Evolutionary conservation across 257 asterid genomes (phyloP).

Genomic region (Vinca minor): DNA sequence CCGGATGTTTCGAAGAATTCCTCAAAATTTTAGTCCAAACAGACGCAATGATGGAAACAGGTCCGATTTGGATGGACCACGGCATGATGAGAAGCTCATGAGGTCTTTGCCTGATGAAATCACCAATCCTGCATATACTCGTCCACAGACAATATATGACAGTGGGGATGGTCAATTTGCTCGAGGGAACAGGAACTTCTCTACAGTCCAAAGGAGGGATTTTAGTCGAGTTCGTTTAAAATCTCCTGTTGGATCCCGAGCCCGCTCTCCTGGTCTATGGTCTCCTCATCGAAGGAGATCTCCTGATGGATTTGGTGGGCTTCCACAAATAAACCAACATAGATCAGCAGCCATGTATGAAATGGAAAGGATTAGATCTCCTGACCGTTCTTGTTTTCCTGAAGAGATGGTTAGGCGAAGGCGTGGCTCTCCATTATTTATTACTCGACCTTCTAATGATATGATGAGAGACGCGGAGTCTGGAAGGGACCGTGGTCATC

Average conservation of each 20-base stretch:
- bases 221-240: constrained; percentile 50
- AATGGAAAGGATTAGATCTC: constrained; percentile 67
- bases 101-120: constrained; percentile 43
- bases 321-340: constrained; percentile 38
- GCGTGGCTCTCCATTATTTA: constrained; percentile 58
- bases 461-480: constrained; percentile 48
- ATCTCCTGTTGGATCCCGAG: constrained; percentile 57
- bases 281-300: constrained; percentile 67
- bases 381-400: constrained; percentile 54
- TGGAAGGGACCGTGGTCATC: constrained; percentile 47
- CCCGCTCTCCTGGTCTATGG: constrained; percentile 73
- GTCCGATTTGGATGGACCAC: constrained; percentile 27
- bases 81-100: constrained; percentile 42
- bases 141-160: constrained; percentile 42
- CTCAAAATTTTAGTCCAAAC: constrained; percentile 51
- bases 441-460: constrained; percentile 39
- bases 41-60: constrained; percentile 33
- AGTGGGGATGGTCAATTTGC: constrained; percentile 41
- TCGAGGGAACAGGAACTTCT: constrained; percentile 46
- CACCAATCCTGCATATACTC: constrained; percentile 34
- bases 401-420: constrained; percentile 62
- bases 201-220: constrained; percentile 50
- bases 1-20: constrained; percentile 39
- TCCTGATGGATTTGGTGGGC: constrained; percentile 38
- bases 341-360: constrained; percentile 51